A percentile compares a stretch with the other conserved stretches of the same genome.
These are phyloP conservation scores for Ogataea nitratoaversa DNA, from an alignment of 805 yeast genomes.

Conservation along the genomic window DNA sequence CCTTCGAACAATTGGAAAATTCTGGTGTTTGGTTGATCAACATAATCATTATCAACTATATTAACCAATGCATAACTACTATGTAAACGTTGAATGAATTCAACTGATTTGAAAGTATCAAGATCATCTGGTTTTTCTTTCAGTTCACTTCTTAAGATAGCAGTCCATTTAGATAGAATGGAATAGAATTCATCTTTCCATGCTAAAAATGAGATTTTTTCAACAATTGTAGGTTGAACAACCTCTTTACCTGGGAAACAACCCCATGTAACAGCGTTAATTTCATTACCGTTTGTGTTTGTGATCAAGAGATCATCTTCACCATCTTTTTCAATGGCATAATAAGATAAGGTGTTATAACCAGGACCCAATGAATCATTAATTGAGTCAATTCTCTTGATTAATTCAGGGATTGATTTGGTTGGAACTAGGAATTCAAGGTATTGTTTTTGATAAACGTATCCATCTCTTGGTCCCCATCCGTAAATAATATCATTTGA, in stretches of 20 bases:
- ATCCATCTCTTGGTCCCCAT: constrained; percentile 95
- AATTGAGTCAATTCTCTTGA: constrained; percentile 41
- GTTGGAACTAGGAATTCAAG: constrained; percentile 79
- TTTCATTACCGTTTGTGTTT: constrained; percentile 63
- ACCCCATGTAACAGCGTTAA: constrained; percentile 98
- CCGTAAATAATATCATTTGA: constrained; percentile 74
- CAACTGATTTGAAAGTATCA: constrained; percentile 25
- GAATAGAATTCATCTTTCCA: constrained; percentile 96
- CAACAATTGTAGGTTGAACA: constrained; percentile 94
- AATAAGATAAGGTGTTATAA: constrained; percentile 62
- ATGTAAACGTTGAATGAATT: constrained; percentile 44
- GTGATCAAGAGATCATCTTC: constrained; percentile 54
- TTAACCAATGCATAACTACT: constrained; percentile 72
- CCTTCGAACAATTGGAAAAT: constrained; percentile 52
- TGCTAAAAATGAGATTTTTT: constrained; percentile 84
- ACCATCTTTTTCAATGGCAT: constrained; percentile 55
- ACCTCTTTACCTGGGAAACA: constrained; percentile 95
- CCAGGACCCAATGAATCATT: constrained; percentile 35
- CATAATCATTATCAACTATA: constrained; percentile 83
- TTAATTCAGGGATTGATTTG: constrained; percentile 31
- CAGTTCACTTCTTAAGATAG: constrained; percentile 31
- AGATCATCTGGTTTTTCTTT: constrained; percentile 14
- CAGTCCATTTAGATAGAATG: constrained; percentile 73
- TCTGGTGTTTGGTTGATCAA: constrained; percentile 44
- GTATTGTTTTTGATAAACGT: constrained; percentile 92